Evolutionary conservation across 768 basidiomycete genomes (phyloP), one percentile per base, ranked within the genome.

Genomic region (Leccinellum albellum): DNA sequence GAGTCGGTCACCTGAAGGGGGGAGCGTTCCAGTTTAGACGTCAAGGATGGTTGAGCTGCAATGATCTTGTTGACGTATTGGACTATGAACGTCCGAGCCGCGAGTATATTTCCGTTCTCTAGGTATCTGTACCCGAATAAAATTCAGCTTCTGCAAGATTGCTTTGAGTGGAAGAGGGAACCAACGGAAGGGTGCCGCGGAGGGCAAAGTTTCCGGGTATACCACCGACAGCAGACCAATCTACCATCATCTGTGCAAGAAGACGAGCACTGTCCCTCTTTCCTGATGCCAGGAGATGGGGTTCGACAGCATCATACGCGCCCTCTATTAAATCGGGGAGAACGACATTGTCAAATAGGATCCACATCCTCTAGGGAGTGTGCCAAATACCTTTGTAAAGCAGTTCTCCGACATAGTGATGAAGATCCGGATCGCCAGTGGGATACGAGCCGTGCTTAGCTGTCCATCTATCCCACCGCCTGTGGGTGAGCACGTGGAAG

Each of bases 41-140:
- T 64, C 56, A 78, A 59, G 40, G 74, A 68, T 12, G 80, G 76
- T 54, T 80, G 70, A 17, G 78, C 72, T 20, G 78, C 67, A 47
- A 87, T 76, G 6, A 91, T 74, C 55, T 83, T 82, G 50, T 86
- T 78, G 49, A 87, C 79, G 70, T 89, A 93, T 50, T 86, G 83
- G n/a, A 80, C 77, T 69, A 96, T 86, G 78, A 98, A 97, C n/a
- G 88, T 84, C n/a, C 85, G 84, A 4, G 96, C 91, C 4, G 91
- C 91, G n/a, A 93, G 83, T 66, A 99, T 88, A 61, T 94, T 94
- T 15, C 92, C 91, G 53, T 93, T 91, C 59, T 82, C 82, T 23
- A 94, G 77, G 65, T 90, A 91, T 56, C 89, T 91, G 64, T 15
- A 33, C 26, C 40, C 50, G 31, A 53, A 46, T 56, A 28, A 49